Base-by-base conservation (phyloP, 2,329 filamentous ascomycete species). In the Stachybotrys echinatus region DNA sequence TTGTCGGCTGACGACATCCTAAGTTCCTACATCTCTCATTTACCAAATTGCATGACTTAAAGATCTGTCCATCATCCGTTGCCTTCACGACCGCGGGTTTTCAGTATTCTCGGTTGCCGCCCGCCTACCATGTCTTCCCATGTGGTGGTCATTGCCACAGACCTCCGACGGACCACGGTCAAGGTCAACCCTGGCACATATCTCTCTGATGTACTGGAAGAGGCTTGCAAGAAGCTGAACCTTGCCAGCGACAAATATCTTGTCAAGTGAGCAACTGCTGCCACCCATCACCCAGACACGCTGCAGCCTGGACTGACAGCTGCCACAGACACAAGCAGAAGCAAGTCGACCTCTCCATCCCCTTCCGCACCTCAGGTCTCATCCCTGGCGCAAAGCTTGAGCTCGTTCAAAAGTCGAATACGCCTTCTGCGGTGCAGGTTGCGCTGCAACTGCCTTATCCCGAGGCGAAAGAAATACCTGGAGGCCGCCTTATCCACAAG, bases 331-430 rank as follows among this genome's bases (percentile, higher is more conserved):
- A 92, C 67, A 91, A 90, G 65, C 88, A 92, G 68, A 96, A 92
- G 64, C 77, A 83, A 31, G 75, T 99, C 51, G 91, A 96, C 61
- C 80, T 99, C 8, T 92, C 91, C 6, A 79, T 90, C 50, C 87
- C 89, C 40, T 89, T 92, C 65, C 85, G 92, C 45, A 83, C 92
- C 23, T 87, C 91, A 5, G 89, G 91, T 46, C 84, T 99, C 6
- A 77, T 80, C 12, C 81, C 89, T 37, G 94, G 94, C 54, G 92
- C 94, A 52, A 95, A 95, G 65, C 83, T 99, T 51, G 92, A 97
- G 64, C 87, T 99, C 46, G 87, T 96, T 20, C 85, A 89, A 63
- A 85, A 87, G 52, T 94, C 92, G 43, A 88, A 89, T 50, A 94
- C 91, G 0, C 87, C 92, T 1, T 86, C 89, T 2, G 87, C 87